Base-by-base conservation (phyloP, 371 early-diverging fungal species). In the Saksenaea oblongispora region DNA sequence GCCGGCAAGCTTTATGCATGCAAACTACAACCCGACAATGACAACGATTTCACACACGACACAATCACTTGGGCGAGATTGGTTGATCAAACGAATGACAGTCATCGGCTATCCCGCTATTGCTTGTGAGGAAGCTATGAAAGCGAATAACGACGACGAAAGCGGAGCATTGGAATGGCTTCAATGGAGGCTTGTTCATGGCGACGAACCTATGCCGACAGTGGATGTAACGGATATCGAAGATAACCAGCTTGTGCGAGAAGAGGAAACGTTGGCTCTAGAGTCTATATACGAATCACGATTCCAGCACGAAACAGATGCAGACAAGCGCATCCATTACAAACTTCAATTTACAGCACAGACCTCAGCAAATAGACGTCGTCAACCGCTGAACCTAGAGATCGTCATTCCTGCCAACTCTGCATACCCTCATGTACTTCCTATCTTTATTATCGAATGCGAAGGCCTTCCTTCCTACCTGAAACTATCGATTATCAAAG, bases 391-490 rank as follows among this genome's bases (percentile, higher is more conserved):
- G 10, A 69, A 67, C 4, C 67, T 89, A 24, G 87, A 85, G 53
- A 69, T 89, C 58, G 83, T 84, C 65, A 75, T 90, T 36, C 82
- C 89, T 7, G 47, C 68, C 1, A 57, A 67, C 2, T 82, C 85
- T 0, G 66, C 56, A 11, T 94, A 94, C 61, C 94, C 94, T 0
- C 78, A 82, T 55, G 64, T 76, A 22, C 69, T 81, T n/a, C 92
- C 93, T 0, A 73, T 87, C 0, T 81, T 93, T 56, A 75, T 87
- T 10, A 71, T 93, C 34, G 63, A 79, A 14, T 86, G 90, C 61
- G 83, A 79, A 7, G 67, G 63, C 15, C 66, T 93, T 24, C 93
- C 95, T 0, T 84, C 90, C 1, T 93, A 91, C 66, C 78, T 93
- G 22, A 84, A 89, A 31, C 76, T 91, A 28, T 82, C 87, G 22